Percentiles rank a stretch among this genome's conserved stretches.
Evolutionary conservation across 1,139 yeast genomes (phyloP).

Genomic region (Spathaspora sp.): DNA sequence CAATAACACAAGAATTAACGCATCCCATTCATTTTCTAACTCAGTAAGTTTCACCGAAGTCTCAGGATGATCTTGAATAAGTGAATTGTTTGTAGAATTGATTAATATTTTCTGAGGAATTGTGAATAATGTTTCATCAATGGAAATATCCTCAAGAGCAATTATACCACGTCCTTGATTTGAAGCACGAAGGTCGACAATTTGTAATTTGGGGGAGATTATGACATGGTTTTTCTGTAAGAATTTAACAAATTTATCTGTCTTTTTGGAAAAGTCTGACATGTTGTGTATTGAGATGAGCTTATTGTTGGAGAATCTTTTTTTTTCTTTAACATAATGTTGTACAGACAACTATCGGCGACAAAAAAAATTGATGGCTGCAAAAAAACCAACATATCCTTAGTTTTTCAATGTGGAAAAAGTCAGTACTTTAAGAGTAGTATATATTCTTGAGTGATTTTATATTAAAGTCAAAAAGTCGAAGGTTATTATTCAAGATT

Average conservation of each 20-base stretch:
- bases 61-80: constrained; percentile 35
- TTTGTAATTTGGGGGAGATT: constrained; percentile 54
- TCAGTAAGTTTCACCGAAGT: constrained; percentile 31
- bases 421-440: no score
- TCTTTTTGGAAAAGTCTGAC: constrained; percentile 14
- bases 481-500: no score
- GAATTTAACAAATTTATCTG: constrained; percentile 55
- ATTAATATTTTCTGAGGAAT: constrained; percentile 63
- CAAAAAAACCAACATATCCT: background rate
- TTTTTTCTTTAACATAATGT: no score
- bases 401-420: background rate
- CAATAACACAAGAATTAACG: constrained; percentile 64
- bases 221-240: constrained; percentile 41
- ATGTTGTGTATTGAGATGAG: background rate
- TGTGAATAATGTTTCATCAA: constrained; percentile 63
- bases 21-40: constrained; percentile 69
- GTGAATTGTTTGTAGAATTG: constrained; percentile 56
- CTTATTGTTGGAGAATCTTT: background rate
- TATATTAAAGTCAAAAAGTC: no score
- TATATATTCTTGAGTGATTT: no score
- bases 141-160: constrained; percentile 58
- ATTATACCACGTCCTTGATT: constrained; percentile 79
- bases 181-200: constrained; percentile 57
- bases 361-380: no score
- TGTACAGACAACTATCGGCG: no score